phyloP scores from a whole-genome alignment of 805 yeast genomes.

The Lipomyces chichibuensis region DNA sequence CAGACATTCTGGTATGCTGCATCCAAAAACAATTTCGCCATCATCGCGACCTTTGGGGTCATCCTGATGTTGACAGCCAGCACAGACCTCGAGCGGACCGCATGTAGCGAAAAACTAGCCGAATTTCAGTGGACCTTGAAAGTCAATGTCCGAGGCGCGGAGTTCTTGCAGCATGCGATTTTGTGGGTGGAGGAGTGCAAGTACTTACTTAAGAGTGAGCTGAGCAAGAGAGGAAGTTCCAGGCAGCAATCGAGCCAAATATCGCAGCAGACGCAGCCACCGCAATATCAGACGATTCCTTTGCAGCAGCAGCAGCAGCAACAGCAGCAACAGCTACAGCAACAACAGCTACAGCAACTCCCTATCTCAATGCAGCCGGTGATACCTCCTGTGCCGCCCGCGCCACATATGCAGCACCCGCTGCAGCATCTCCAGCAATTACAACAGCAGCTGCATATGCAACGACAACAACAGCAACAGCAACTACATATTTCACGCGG shows the following conservation, averaged over 20 bases:
- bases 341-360: conserved; percentile 12
- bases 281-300: neutral
- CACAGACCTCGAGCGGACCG: conserved; percentile 30
- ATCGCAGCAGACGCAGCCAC: conserved; percentile 8
- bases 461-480: conserved; percentile 27
- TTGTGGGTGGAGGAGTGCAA: conserved; percentile 39
- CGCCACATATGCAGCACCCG: conserved; percentile 22
- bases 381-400: conserved; percentile 20
- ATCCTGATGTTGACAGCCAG: conserved; percentile 34
- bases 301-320: neutral
- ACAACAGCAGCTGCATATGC: conserved; percentile 26
- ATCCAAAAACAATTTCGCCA: conserved; percentile 37
- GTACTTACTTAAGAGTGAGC: conserved; percentile 29
- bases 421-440: conserved; percentile 27
- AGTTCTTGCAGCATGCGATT: conserved; percentile 39
- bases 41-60: conserved; percentile 39
- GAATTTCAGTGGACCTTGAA: conserved; percentile 39
- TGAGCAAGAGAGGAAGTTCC: conserved; percentile 18
- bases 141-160: conserved; percentile 39
- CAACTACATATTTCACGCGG: conserved; percentile 9
- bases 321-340: conserved; percentile 9
- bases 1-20: conserved; percentile 41
- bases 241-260: conserved; percentile 3
- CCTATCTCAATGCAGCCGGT: conserved; percentile 25
- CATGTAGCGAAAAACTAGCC: conserved; percentile 35